Percentiles rank a stretch among this genome's conserved stretches.
Conservation (phyloP, 164 flowering plant species). For the Tinospora cordifolia region DNA sequence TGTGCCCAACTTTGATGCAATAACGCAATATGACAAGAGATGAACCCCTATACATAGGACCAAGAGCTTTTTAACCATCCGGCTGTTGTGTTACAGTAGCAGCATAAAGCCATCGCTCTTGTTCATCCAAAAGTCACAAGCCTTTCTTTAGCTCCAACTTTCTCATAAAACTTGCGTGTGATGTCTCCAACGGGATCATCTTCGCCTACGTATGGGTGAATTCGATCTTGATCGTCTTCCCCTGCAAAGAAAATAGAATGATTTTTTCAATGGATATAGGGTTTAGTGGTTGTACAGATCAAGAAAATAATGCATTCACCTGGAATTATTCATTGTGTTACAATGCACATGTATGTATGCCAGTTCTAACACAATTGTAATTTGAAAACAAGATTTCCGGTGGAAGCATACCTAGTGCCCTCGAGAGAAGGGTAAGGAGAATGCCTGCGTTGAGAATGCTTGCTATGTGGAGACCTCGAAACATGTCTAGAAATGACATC, state of each 20-base stretch:
- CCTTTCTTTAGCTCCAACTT: background rate
- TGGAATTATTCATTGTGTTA: slow-evolving; percentile 23
- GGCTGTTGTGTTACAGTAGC: background rate
- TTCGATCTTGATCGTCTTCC: slow-evolving; percentile 65
- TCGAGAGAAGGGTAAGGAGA: slow-evolving; percentile 95
- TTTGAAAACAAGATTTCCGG: slow-evolving; percentile 8
- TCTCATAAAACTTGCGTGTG: background rate
- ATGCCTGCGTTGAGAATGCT: slow-evolving; percentile 97
- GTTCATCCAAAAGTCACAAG: background rate
- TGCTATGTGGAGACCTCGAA: slow-evolving; percentile 97
- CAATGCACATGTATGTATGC: slow-evolving; percentile 25
- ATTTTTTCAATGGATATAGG: slow-evolving; percentile 5
- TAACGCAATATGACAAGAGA: background rate
- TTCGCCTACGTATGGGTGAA: slow-evolving; percentile 48
- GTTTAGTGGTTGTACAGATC: background rate
- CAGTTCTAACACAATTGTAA: slow-evolving; percentile 19
- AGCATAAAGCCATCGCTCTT: background rate
- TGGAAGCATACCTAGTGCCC: slow-evolving; percentile 53
- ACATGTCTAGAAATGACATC: slow-evolving; percentile 87
- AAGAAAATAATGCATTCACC: slow-evolving; percentile 29
- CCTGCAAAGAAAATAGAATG: slow-evolving; percentile 40
- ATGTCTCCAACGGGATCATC: slow-evolving; percentile 24
- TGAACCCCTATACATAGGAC: background rate
- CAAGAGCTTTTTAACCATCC: background rate
- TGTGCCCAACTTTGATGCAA: background rate